phyloP scores from a whole-genome alignment of 2,329 filamentous ascomycete species.

The Cordyceps militaris region DNA sequence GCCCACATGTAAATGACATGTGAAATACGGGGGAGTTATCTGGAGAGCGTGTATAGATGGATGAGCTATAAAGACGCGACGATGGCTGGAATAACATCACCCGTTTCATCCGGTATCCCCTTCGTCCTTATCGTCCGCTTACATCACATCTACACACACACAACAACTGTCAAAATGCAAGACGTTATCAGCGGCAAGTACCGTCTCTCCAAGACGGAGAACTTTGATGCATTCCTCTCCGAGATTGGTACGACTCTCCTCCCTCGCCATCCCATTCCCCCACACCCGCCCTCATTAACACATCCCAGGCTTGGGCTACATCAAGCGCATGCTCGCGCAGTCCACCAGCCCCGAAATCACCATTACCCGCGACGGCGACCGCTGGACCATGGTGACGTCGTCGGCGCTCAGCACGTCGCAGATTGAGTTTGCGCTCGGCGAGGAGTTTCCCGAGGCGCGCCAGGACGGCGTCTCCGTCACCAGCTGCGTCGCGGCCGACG shows the following conservation, averaged over 20 bases:
- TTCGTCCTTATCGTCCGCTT: neutral
- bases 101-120: neutral
- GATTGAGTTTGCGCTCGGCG: slow-evolving; percentile 6
- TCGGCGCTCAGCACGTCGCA: slow-evolving; percentile 10
- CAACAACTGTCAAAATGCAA: neutral
- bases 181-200: slow-evolving; percentile 12
- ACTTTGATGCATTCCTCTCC: slow-evolving; percentile 12
- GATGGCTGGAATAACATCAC: neutral
- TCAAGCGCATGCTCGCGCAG: slow-evolving; percentile 13
- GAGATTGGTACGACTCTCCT: slow-evolving; percentile 4
- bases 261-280: neutral
- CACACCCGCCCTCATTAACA: neutral
- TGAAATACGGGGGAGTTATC: neutral
- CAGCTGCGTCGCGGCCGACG: slow-evolving; percentile 9
- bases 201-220: slow-evolving; percentile 12
- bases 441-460: slow-evolving; percentile 10
- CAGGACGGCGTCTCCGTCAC: slow-evolving; percentile 13
- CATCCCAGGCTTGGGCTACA: slow-evolving; percentile 7
- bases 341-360: slow-evolving; percentile 11
- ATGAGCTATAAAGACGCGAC: slow-evolving; percentile 3
- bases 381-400: slow-evolving; percentile 8
- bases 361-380: slow-evolving; percentile 10
- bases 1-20: slow-evolving; percentile 10
- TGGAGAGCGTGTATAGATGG: neutral
- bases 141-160: neutral